Evolutionary conservation across 2,329 filamentous ascomycete genomes (phyloP).

Genomic region (Colletotrichum graminicola): DNA sequence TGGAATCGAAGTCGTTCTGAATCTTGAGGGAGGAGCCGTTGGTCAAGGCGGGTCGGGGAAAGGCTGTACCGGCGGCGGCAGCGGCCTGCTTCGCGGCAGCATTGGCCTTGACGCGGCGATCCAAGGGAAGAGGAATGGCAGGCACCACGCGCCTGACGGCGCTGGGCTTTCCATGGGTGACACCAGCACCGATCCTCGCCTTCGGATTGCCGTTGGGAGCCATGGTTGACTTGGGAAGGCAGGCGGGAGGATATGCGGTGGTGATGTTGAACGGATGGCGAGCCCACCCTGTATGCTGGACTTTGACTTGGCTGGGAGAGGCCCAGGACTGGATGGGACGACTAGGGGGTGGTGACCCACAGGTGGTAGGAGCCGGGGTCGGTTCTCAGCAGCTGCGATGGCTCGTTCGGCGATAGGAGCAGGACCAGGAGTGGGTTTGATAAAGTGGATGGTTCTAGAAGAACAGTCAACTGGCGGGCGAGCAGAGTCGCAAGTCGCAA

Average conservation of each 20-base stretch:
- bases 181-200: slow-evolving; percentile 40
- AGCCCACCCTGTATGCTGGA: slow-evolving; percentile 13
- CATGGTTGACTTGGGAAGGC: slow-evolving; percentile 34
- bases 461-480: slow-evolving; percentile 5
- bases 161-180: slow-evolving; percentile 28
- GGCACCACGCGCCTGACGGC: slow-evolving; percentile 51
- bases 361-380: slow-evolving; percentile 11
- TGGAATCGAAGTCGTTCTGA: slow-evolving; percentile 39
- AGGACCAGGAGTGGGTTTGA: slow-evolving; percentile 11
- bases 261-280: slow-evolving; percentile 28
- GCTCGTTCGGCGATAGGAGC: slow-evolving; percentile 38
- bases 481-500: background rate
- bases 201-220: slow-evolving; percentile 40
- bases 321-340: slow-evolving; percentile 13
- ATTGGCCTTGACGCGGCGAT: slow-evolving; percentile 48
- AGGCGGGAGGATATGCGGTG: slow-evolving; percentile 29
- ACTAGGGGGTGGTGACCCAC: slow-evolving; percentile 21
- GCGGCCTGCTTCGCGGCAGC: slow-evolving; percentile 51
- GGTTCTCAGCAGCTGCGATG: slow-evolving; percentile 8
- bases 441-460: slow-evolving; percentile 38
- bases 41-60: slow-evolving; percentile 36
- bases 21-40: slow-evolving; percentile 43
- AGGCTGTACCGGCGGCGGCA: slow-evolving; percentile 11
- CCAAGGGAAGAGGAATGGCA: slow-evolving; percentile 54
- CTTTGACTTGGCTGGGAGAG: slow-evolving; percentile 15